Base-by-base conservation (phyloP, 768 basidiomycete genomes). In the Rubroboletus pulcherrimus region DNA sequence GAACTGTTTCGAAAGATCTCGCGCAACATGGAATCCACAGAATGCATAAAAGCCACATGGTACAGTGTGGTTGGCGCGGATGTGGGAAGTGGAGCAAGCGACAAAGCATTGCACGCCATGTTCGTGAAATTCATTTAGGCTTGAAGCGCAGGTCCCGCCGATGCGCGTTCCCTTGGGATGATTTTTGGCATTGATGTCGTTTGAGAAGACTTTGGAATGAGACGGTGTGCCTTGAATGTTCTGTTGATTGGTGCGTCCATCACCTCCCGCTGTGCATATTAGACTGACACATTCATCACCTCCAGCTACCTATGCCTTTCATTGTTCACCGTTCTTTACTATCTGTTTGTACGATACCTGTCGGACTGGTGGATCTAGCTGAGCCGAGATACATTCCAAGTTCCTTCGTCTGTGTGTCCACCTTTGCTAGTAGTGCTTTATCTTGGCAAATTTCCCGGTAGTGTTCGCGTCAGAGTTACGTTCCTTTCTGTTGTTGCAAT, bases 111-210 rank as follows among this genome's bases (percentile, higher is more conserved):
- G 0, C 21, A 10, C 49, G 66, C 0, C 66, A 67, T 11, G 10
- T n/a, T 3, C 56, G 62, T 0, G 64, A 65, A 10, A 59, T 62
- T 0, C 64, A 65, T 3, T 10, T 65, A 8, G 41, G 56, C 10
- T 48, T 41, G 45, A 62, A 45, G 29, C 64, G 64, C 51, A 49
- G 10, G 24, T 19, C 43, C n/a, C 24, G 7, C 33, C 24, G 14
- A 8, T 3, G 7, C 7, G 17, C 12, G 26, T 21, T 11, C 41
- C 21, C 35, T 38, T 30, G 38, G 5, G 31, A n/a, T 5, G n/a
- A 12, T 0, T 30, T 7, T 39, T 17, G 26, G 8, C 26, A 3
- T n/a, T 9, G 17, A 17, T 30, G 19, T 14, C 7, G 4, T 50
- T 26, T 9, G 37, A 40, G 33, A 7, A 4, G 24, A n/a, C 33